These are phyloP conservation scores for Sporobolomyces phaffii DNA, from an alignment of 768 basidiomycete species.

Conservation along the genomic window DNA sequence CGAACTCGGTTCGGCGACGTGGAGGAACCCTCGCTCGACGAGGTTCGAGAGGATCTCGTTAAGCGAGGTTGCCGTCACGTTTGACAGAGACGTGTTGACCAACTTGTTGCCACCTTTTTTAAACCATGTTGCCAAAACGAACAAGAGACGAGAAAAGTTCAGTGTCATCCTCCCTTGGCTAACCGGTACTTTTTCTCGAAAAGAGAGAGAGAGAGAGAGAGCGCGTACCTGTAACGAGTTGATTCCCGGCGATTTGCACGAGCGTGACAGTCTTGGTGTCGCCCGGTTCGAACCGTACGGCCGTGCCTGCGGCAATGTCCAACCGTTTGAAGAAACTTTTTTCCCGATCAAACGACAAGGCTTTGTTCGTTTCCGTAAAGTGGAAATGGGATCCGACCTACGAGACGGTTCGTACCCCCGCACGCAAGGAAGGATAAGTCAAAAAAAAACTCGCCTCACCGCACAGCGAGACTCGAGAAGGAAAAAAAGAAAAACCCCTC, in stretches of 20 bases:
- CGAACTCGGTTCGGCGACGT: constrained; percentile 43
- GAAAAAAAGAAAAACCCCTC: neutral
- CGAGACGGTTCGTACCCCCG: too few species aligned
- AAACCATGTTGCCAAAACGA: too few species aligned
- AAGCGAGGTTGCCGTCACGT: constrained; percentile 16
- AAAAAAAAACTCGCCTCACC: neutral
- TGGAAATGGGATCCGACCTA: constrained; percentile 89
- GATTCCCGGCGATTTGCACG: constrained; percentile 66
- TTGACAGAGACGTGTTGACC: constrained; percentile 50
- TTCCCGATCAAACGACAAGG: constrained; percentile 72
- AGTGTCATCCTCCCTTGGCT: too few species aligned
- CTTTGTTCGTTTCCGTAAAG: constrained; percentile 81
- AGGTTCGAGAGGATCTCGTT: constrained; percentile 44
- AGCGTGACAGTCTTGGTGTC: constrained; percentile 77
- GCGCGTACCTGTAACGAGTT: constrained; percentile 65
- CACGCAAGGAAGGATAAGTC: too few species aligned
- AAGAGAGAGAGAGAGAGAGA: too few species aligned
- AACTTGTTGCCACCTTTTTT: constrained; percentile 55
- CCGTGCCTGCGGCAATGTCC: constrained; percentile 89
- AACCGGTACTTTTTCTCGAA: too few species aligned
- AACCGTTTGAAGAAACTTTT: constrained; percentile 76
- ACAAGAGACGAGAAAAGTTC: too few species aligned
- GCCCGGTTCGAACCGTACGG: constrained; percentile 93
- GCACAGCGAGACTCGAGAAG: neutral
- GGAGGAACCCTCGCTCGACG: constrained; percentile 62